Evolutionary conservation across 345 rosid species (phyloP), one percentile per base, ranked within the genome.

Genomic region (Iberis pinnata): DNA sequence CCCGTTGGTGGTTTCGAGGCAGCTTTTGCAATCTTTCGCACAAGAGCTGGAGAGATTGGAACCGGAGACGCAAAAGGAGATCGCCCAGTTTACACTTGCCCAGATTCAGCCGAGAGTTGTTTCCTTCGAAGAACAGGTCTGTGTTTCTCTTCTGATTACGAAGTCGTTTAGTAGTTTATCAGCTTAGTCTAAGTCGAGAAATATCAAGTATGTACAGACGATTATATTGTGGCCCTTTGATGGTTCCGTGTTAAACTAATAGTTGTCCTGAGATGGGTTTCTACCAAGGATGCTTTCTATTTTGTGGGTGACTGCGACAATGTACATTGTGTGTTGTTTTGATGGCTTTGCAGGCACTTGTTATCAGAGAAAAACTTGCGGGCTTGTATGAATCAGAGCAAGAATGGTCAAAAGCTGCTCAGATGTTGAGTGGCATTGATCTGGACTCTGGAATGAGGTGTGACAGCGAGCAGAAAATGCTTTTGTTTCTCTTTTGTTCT

Each of bases 71-170:
- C 95, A 92, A 43, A 92, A 88, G 79, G 97, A 92, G 58, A 85
- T 85, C 73, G 89, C 95, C 6, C 80, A 81, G 56, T 81, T 80
- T 66, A 85, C 88, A 31, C 95, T 92, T 18, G 71, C 88, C 20
- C 98, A 85, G 79, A 92, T 92, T 79, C 98, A 92, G 68, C 96
- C 93, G 10, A 80, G 98, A 42, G 96, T 88, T 51, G 96, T 92
- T 69, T 92, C 98, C 40, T 92, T 92, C 37, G 98, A 88, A 63
- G 98, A 92, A 70, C 98, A 92, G 93, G 98, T 92, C 18, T 33
- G 20, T 40, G 8, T 60, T 12, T 15, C 7, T 27, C 42, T 31
- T 27, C 10, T 3, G 33, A 29, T 29, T 22, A 22, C 25, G 3
- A 2, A 6, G 11, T 19, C 9, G 13, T 60, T 29, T 9, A 16